phyloP scores from a whole-genome alignment of 495 filamentous ascomycete species.

The Lasiosphaeria hispida region DNA sequence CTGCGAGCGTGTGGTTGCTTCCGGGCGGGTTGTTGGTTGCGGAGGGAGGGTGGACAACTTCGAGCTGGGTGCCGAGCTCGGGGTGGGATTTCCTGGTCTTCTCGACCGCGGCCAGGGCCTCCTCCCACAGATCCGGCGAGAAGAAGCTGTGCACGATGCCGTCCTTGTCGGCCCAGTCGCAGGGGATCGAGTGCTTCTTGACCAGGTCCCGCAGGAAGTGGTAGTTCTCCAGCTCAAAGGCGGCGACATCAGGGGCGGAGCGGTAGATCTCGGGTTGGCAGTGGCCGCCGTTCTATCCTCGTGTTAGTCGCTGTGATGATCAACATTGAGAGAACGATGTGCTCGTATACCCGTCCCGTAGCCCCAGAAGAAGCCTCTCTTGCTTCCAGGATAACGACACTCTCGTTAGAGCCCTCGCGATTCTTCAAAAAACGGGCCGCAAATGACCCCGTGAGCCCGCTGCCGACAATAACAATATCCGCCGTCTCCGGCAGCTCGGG shows the following conservation, averaged over 20 bases:
- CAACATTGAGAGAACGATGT: not conserved
- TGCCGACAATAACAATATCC: constrained; percentile 67
- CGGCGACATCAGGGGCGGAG: constrained; percentile 47
- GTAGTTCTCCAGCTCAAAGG: constrained; percentile 65
- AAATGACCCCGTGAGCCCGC: constrained; percentile 67
- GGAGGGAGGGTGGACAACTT: constrained; percentile 30
- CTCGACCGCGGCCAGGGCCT: constrained; percentile 41
- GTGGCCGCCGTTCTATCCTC: constrained; percentile 65
- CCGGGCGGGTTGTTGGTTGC: constrained; percentile 20
- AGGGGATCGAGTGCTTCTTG: constrained; percentile 51
- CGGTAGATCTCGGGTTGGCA: constrained; percentile 64
- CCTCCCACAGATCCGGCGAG: constrained; percentile 42
- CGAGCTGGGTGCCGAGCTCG: constrained; percentile 42
- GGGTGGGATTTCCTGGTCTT: constrained; percentile 48
- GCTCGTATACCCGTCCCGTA: constrained; percentile 60
- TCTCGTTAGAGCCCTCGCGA: constrained; percentile 27
- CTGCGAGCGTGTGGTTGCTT: not conserved
- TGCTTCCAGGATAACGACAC: constrained; percentile 73
- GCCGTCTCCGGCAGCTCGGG: constrained; percentile 58
- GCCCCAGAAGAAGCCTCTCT: constrained; percentile 77
- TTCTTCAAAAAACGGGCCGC: constrained; percentile 58
- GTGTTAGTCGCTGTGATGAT: not conserved
- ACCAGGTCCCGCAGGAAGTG: constrained; percentile 51
- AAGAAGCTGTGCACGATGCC: constrained; percentile 55
- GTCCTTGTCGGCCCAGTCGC: constrained; percentile 52